Evolutionary conservation across 371 early-diverging fungal genomes (phyloP), one percentile per base, ranked within the genome.

Genomic region (Phascolomyces articulosus): DNA sequence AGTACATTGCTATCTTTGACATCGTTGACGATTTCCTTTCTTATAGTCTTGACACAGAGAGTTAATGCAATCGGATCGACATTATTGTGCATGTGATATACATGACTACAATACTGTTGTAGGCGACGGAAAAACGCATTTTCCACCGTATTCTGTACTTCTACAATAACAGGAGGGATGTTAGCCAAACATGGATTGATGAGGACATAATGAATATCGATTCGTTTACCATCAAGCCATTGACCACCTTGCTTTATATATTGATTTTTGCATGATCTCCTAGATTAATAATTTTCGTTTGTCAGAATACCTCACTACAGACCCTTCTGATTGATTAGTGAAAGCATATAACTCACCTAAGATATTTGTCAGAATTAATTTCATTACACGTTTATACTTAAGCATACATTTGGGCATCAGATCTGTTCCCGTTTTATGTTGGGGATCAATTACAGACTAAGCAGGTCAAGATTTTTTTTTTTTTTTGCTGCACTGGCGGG

Each of bases 401-500:
- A 34, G 20, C 34, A 57, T 29, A 20, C 57, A 31, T 40, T 57
- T 57, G 11, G 57, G n/a, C 57, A 57, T 57, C 34, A 57, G n/a
- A 20, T 57, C 57, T 11, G 23, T 57, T 13, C 57, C 57, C 3
- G 40, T 6, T 55, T 31, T 51, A n/a, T 51, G 44, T 44, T 44
- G 4, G 15, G 4, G 44, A 44, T 44, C 44, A 44, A 44, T 31
- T 6, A 31, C 31, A n/a, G n/a, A n/a, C n/a, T n/a, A n/a, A n/a
- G n/a, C n/a, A n/a, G n/a, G n/a, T n/a, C n/a, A n/a, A n/a, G n/a
- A n/a, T n/a, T n/a, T n/a, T n/a, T n/a, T n/a, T n/a, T n/a, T n/a
- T n/a, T n/a, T n/a, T n/a, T n/a, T n/a, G n/a, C n/a, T n/a, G n/a
- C n/a, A n/a, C n/a, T n/a, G n/a, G n/a, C n/a, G n/a, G n/a, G n/a